Evolutionary conservation across 306 rosid species (phyloP).

Genomic region (Vicia villosa): DNA sequence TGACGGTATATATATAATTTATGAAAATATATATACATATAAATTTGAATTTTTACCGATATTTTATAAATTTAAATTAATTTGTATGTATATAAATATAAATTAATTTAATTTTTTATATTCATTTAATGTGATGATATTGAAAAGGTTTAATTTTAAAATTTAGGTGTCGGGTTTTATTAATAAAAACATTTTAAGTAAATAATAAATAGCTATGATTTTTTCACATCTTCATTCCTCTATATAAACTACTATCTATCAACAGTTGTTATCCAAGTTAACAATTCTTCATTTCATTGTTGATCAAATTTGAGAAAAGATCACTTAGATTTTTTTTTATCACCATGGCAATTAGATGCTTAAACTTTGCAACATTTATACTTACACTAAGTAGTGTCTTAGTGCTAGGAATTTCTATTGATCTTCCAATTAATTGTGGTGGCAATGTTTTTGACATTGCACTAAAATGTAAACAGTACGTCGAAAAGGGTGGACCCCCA

Average conservation of each 20-base stretch:
- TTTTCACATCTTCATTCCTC: not conserved
- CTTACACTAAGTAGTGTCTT: not conserved
- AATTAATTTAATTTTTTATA: too few species aligned
- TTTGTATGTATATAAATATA: too few species aligned
- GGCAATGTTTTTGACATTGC: not conserved
- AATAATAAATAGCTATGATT: not conserved
- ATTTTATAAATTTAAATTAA: too few species aligned
- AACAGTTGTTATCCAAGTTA: not conserved
- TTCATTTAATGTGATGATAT: too few species aligned
- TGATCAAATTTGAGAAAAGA: not conserved
- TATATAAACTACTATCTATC: not conserved
- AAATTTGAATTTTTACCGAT: too few species aligned
- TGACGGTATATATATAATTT: too few species aligned
- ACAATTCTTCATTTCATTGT: not conserved
- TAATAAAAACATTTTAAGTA: too few species aligned
- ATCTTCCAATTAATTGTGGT: not conserved
- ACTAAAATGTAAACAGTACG: not conserved
- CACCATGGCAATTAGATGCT: not conserved
- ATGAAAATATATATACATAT: too few species aligned
- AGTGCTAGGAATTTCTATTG: not conserved
- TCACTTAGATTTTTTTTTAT: not conserved
- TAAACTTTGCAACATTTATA: not conserved
- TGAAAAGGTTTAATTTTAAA: too few species aligned
- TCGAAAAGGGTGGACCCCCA: not conserved
- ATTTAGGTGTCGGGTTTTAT: too few species aligned